Evolutionary conservation across 2,329 filamentous ascomycete genomes (phyloP).

Genomic region (Pyrenophora graminea): DNA sequence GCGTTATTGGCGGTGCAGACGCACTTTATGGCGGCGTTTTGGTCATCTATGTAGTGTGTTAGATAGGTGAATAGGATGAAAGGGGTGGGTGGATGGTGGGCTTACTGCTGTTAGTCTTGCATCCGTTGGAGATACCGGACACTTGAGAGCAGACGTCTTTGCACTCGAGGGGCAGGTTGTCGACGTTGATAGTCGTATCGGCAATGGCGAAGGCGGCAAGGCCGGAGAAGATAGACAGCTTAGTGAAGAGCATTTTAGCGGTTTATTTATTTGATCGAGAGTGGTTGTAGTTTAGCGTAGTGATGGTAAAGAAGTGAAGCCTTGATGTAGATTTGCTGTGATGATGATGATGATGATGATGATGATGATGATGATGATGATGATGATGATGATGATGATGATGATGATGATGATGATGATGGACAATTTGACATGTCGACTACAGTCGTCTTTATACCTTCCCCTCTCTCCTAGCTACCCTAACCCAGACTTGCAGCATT

Average conservation of each 20-base stretch:
- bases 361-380: no score
- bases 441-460: not conserved
- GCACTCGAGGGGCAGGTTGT: slow-evolving; percentile 39
- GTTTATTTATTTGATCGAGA: not conserved
- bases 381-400: no score
- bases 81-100: not conserved
- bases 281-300: not conserved
- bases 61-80: not conserved
- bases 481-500: no score
- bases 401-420: slow-evolving; percentile 4
- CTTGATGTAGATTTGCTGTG: not conserved
- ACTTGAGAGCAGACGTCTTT: slow-evolving; percentile 32
- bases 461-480: no score
- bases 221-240: slow-evolving; percentile 29
- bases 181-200: slow-evolving; percentile 29
- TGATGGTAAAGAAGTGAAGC: no score
- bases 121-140: slow-evolving; percentile 27
- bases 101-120: slow-evolving; percentile 31
- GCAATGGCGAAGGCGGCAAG: slow-evolving; percentile 27
- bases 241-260: slow-evolving; percentile 29
- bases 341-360: slow-evolving; percentile 3
- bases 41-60: slow-evolving; percentile 21
- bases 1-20: slow-evolving; percentile 36
- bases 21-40: slow-evolving; percentile 28
- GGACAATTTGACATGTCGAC: not conserved